Percentiles rank a stretch among this genome's conserved stretches.
Evolutionary conservation across 2,329 filamentous ascomycete species (phyloP).

Genomic region (Zymoseptoria passerinii): DNA sequence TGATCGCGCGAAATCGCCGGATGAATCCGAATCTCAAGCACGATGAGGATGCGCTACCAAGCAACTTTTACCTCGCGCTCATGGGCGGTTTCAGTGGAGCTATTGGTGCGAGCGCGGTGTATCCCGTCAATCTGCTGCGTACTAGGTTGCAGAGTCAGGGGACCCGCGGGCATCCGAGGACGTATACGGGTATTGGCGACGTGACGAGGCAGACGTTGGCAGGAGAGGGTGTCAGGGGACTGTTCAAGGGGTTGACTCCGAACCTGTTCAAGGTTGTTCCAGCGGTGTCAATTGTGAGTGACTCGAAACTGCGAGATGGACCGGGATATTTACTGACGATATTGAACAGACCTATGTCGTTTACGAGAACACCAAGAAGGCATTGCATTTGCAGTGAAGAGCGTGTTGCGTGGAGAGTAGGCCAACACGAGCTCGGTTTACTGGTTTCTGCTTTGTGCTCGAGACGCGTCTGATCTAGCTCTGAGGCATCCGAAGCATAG

Average conservation of each 20-base stretch:
- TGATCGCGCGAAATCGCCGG: constrained; percentile 61
- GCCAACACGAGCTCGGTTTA: background rate
- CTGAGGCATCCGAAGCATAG: background rate
- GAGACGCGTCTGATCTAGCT: background rate
- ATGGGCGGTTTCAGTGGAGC: constrained; percentile 90
- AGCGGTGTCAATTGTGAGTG: constrained; percentile 68
- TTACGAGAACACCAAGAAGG: constrained; percentile 79
- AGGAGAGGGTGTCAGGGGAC: constrained; percentile 72
- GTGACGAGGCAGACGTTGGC: constrained; percentile 75
- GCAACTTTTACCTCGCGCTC: constrained; percentile 74
- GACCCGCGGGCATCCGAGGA: constrained; percentile 80
- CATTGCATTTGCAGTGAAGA: constrained; percentile 42
- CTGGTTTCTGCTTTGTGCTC: too few relatives aligned
- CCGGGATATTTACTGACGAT: background rate
- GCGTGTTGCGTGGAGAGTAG: background rate
- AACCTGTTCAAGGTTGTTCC: constrained; percentile 95
- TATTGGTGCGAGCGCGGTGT: constrained; percentile 86
- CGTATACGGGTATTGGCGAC: constrained; percentile 85
- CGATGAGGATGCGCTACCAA: constrained; percentile 68
- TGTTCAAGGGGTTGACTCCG: constrained; percentile 92
- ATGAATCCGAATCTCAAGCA: constrained; percentile 49
- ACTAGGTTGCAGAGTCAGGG: constrained; percentile 78
- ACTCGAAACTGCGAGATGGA: background rate
- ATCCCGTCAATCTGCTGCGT: constrained; percentile 86
- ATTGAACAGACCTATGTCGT: constrained; percentile 60